Base-by-base conservation (phyloP, 2,329 filamentous ascomycete species). In the Fusarium burgessii region DNA sequence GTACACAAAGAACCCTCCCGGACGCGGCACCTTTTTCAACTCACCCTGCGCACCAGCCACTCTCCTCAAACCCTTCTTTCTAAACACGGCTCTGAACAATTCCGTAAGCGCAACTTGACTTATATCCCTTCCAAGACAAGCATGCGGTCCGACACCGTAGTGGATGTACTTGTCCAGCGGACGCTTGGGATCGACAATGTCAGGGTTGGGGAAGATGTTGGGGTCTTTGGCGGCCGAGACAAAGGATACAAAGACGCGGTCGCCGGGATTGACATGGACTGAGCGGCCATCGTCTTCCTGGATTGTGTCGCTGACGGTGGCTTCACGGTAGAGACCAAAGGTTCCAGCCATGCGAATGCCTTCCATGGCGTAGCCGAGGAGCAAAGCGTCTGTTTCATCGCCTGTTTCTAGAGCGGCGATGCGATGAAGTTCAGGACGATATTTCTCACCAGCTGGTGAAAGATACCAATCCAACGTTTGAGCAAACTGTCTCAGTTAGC, bases 381-480 rank as follows among this genome's bases (percentile, higher is more conserved):
- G 84, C 36, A 88, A 81, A 3, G 89, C 84, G 69, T 94, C 91
- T 0, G 85, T 87, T 68, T 90, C 87, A 15, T 87, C 84, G 2
- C 82, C 82, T 1, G 86, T 82, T 7, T 89, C 84, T 41, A 86
- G 77, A 36, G 84, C 81, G 32, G 93, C 88, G 18, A 92, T 82
- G 20, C 82, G 82, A 71, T 91, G 86, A 58, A 95, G 85, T 45
- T 90, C 87, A 0, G 87, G 82, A 1, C 92, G 79, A 74, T 93
- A 84, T 15, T 82, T 72, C 58, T 83, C 80, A 72, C 89, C 87
- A 35, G 87, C 80, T 5, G 86, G 82, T 0, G 88, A 87, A 8
- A 94, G 85, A 77, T 92, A 94, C 81, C 88, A 94, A 77, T 94
- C 92, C 20, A 94, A 83, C 4, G 91, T 85, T 81, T 93, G 91